Percentiles rank a stretch among this genome's conserved stretches.
Evolutionary conservation across 164 flowering plant species (phyloP).

Genomic region (Vitis rotundifolia): DNA sequence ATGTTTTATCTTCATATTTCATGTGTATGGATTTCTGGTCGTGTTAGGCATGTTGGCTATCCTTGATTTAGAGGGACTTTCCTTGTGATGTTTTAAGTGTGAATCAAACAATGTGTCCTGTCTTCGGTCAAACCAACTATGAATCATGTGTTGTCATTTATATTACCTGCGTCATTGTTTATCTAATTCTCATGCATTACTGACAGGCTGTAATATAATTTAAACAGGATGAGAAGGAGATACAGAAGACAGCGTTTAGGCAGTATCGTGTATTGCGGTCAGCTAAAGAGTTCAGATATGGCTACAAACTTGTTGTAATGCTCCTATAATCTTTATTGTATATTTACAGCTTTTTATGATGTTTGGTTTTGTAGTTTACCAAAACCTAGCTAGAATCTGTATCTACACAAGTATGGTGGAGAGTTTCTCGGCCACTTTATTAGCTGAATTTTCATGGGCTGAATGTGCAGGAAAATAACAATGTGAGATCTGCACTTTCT

Average conservation of each 20-base stretch:
- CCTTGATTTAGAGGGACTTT: not conserved
- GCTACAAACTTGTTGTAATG: slow-evolving; percentile 92
- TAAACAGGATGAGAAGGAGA: slow-evolving; percentile 91
- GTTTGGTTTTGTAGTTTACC: not conserved
- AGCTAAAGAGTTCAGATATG: slow-evolving; percentile 81
- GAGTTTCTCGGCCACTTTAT: not conserved
- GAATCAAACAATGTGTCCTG: not conserved
- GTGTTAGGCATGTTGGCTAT: no score
- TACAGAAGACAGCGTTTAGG: slow-evolving; percentile 73
- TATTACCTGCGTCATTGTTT: not conserved
- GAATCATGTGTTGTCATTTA: not conserved
- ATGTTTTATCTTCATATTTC: no score
- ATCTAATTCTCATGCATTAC: slow-evolving; percentile 2
- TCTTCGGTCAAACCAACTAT: no score
- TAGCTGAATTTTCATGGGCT: not conserved
- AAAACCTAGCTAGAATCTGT: not conserved
- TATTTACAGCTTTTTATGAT: not conserved
- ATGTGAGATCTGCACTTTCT: slow-evolving; percentile 75
- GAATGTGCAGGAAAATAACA: slow-evolving; percentile 66
- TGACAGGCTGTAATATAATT: slow-evolving; percentile 25
- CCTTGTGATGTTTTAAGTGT: not conserved
- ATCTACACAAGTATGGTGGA: not conserved
- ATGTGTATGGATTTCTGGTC: no score
- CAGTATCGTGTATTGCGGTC: slow-evolving; percentile 65
- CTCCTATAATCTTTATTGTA: slow-evolving; percentile 9